Percentiles rank a stretch among this genome's conserved stretches.
These are phyloP conservation scores for Fagus crenata DNA, from an alignment of 306 rosid species.

Conservation along the genomic window DNA sequence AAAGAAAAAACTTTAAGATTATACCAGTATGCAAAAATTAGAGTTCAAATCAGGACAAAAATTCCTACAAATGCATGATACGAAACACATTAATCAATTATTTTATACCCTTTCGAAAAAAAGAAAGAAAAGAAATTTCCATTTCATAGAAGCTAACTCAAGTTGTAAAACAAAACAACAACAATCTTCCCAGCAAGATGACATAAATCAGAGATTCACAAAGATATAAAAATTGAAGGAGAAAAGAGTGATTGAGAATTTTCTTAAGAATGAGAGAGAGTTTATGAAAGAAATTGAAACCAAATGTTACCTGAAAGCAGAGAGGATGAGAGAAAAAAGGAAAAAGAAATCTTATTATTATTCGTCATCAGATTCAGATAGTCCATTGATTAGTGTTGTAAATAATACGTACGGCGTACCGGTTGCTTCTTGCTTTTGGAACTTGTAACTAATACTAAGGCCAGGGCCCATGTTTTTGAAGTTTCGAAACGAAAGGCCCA, in stretches of 20 bases:
- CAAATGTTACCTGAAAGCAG: neutral
- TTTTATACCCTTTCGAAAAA: neutral
- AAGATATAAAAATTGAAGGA: neutral
- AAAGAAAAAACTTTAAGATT: no score
- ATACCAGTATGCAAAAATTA: neutral
- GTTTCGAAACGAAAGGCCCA: no score
- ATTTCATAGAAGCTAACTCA: neutral
- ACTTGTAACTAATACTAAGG: no score
- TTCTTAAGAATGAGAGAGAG: neutral
- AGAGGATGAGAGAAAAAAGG: neutral
- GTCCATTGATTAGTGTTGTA: neutral
- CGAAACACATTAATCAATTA: neutral
- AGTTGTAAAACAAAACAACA: neutral
- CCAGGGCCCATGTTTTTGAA: no score
- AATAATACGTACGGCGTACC: no score
- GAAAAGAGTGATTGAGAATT: neutral
- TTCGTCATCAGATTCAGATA: neutral
- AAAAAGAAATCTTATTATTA: neutral
- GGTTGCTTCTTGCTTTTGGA: no score
- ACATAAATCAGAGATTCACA: neutral
- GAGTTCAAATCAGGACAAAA: neutral
- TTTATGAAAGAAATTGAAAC: neutral
- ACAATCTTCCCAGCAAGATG: neutral
- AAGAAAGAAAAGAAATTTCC: neutral
- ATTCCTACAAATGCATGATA: neutral